These are phyloP conservation scores for Cladorrhinum samala DNA, from an alignment of 495 filamentous ascomycete species.

Conservation along the genomic window DNA sequence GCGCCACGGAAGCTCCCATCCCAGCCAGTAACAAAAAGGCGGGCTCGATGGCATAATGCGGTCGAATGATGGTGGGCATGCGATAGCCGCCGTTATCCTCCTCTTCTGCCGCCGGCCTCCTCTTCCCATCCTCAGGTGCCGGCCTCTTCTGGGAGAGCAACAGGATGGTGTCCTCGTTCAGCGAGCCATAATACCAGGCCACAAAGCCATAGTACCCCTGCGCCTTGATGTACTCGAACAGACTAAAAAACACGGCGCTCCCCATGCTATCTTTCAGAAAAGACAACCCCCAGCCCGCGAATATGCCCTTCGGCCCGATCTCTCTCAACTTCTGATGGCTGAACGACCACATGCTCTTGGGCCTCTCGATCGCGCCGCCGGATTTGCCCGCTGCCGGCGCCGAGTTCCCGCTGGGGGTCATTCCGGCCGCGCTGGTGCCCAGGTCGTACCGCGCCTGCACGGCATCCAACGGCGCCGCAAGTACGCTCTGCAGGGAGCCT, in stretches of 20 bases:
- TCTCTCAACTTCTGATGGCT: slow-evolving; percentile 63
- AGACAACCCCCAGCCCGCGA: slow-evolving; percentile 73
- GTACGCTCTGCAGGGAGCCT: slow-evolving; percentile 68
- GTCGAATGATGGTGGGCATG: slow-evolving; percentile 58
- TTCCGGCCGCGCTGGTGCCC: slow-evolving; percentile 13
- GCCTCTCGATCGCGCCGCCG: slow-evolving; percentile 27
- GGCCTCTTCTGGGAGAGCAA: slow-evolving; percentile 37
- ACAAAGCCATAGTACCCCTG: slow-evolving; percentile 80
- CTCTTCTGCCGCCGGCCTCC: background rate
- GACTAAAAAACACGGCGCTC: slow-evolving; percentile 75
- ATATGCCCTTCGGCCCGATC: slow-evolving; percentile 75
- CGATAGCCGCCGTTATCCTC: slow-evolving; percentile 1
- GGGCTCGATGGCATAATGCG: slow-evolving; percentile 82
- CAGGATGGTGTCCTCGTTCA: slow-evolving; percentile 38
- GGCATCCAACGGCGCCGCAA: slow-evolving; percentile 85
- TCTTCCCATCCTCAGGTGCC: slow-evolving; percentile 9
- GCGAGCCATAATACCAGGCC: slow-evolving; percentile 65
- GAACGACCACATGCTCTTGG: slow-evolving; percentile 80
- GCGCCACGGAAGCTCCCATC: slow-evolving; percentile 64
- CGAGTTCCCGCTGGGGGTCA: slow-evolving; percentile 22
- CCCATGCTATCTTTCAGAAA: slow-evolving; percentile 78
- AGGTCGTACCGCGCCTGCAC: slow-evolving; percentile 71
- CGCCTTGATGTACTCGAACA: slow-evolving; percentile 81
- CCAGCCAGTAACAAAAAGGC: slow-evolving; percentile 74
- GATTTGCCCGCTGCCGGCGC: slow-evolving; percentile 50